Base-by-base conservation (phyloP, 208 protist genomes). In the Polymyxa betae region DNA sequence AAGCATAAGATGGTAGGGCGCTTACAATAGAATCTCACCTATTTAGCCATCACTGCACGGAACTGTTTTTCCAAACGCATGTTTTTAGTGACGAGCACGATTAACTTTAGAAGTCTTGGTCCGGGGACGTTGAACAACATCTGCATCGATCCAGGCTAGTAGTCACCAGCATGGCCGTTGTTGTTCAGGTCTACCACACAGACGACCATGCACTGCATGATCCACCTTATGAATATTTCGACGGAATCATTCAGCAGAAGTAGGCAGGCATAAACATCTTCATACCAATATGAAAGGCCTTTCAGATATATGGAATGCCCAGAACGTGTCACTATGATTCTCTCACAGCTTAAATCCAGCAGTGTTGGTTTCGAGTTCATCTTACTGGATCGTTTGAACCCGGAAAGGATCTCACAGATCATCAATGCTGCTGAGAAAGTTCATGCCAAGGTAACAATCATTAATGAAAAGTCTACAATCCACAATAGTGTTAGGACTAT, bases 261-360 rank as follows among this genome's bases (percentile, higher is more conserved):
- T 82, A 82, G 5, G 16, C 35, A 43, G 49, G 24, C 49, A n/a
- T 20, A 43, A 12, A 82, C 72, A 82, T 43, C 72, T 16, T 16
- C 54, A n/a, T 82, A 20, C 72, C 40, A 20, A 40, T 40, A 20
- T 45, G 72, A 5, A n/a, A 5, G 5, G n/a, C 72, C 35, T 20
- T 82, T n/a, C n/a, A 82, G 72, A 43, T 82, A 45, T n/a, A 82
- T 82, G 72, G 72, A 82, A 43, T 35, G 72, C n/a, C 72, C 72
- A 5, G n/a, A 82, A 82, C 5, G 72, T 5, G 72, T 82, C 5
- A 20, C n/a, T 40, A 5, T 20, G 5, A 43, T 82, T 20, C 5
- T 60, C 12, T 5, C 5, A 24, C 12, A 29, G 49, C 49, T 60
- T 5, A 24, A 60, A 60, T 5, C 12, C 5, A 24, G 24, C 49